Evolutionary conservation across 176 grass and related monocot genomes (phyloP), one percentile per base, ranked within the genome.

Genomic region (Hsuehochloa calcarea): DNA sequence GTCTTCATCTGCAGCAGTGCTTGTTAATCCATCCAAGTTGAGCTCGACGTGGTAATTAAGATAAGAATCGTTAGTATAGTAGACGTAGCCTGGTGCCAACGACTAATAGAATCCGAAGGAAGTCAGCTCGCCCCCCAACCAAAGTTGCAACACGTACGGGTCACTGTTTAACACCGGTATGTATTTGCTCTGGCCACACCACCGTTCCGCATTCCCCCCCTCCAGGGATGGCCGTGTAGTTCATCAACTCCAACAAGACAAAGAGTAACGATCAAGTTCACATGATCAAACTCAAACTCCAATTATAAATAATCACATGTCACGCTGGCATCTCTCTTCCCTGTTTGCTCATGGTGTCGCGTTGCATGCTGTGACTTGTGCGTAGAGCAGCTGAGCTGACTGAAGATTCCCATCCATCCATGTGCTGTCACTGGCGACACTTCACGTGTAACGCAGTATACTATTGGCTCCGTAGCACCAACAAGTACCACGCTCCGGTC

Each of bases 391-490:
- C 55, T 58, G 51, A 72, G 67, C 52, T 60, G 80, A 74, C 37
- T 5, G 35, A 27, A 85, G 47, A 60, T 82, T 82, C 82, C 10
- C 58, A 3, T 37, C 68, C 69, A 72, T 78, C 5, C 77, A 55
- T 80, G 34, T 80, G 68, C 67, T 29, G 76, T 72, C 76, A 46
- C 84, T 72, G 75, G 49, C n/a, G 65, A 79, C 51, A 47, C 75
- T 40, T 71, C 66, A 69, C 79, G 34, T 82, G 79, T 44, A 41
- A 10, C 22, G 35, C 35, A 68, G 60, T 51, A 23, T 9, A 66
- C 61, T 80, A 29, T 37, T 80, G 40, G 61, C 26, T 66, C 59
- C 25, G 26, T 66, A 19, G 39, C 76, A 11, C 39, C n/a, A 45
- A 19, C 75, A 79, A 3, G 75, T 59, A 40, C 41, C n/a, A 37